phyloP scores from a whole-genome alignment of 495 filamentous ascomycete genomes.

The Penicillium ochrochloron region DNA sequence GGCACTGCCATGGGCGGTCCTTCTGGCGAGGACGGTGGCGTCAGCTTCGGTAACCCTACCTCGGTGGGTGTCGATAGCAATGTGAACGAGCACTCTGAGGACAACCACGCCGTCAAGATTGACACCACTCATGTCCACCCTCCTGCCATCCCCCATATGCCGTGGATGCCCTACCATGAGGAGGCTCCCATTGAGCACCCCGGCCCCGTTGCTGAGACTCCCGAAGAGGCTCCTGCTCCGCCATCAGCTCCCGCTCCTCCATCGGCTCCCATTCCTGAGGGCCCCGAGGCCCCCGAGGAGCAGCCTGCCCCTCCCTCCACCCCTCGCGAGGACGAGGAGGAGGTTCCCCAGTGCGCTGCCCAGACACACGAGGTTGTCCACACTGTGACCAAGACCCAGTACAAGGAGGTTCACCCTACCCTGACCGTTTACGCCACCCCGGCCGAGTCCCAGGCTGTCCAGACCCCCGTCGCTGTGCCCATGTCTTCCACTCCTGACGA shows the following conservation, averaged over 20 bases:
- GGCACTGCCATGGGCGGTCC: conserved; percentile 28
- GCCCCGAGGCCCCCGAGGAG: background rate
- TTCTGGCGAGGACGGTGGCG: conserved; percentile 31
- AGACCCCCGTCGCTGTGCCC: conserved; percentile 12
- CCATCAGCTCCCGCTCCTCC: background rate
- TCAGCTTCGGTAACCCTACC: conserved; percentile 15
- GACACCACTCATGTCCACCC: conserved; percentile 26
- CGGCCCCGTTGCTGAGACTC: background rate
- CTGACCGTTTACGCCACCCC: conserved; percentile 10
- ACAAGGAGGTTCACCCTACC: conserved; percentile 24
- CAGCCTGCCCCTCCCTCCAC: background rate
- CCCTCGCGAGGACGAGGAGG: conserved; percentile 11
- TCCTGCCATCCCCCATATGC: conserved; percentile 14
- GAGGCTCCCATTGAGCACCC: conserved; percentile 15
- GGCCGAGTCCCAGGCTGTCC: background rate
- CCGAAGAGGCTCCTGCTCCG: conserved; percentile 5
- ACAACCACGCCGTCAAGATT: conserved; percentile 37
- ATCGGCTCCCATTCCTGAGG: background rate
- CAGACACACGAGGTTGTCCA: conserved; percentile 34
- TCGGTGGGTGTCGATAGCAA: conserved; percentile 22
- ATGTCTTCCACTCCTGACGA: conserved; percentile 14
- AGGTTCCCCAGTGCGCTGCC: conserved; percentile 20
- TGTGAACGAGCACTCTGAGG: conserved; percentile 31
- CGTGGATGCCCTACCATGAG: conserved; percentile 20
- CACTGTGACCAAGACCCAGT: conserved; percentile 39